A percentile compares a stretch with the other conserved stretches of the same genome.
These are phyloP conservation scores for Leccinum obscurum DNA, from an alignment of 768 basidiomycete species.

Conservation along the genomic window DNA sequence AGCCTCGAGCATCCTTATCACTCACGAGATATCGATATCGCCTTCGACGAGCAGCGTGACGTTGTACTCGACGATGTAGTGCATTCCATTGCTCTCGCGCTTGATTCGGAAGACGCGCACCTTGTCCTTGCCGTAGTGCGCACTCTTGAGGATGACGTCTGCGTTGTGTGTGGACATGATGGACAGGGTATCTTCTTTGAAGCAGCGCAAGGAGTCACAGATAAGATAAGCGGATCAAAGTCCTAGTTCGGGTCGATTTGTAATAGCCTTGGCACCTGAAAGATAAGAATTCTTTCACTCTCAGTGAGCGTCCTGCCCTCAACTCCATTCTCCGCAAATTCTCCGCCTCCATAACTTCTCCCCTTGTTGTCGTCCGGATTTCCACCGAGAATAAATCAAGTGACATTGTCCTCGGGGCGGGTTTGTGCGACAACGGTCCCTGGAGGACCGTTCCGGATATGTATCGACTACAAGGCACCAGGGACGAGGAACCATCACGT, in stretches of 20 bases:
- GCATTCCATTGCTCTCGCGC: constrained; percentile 55
- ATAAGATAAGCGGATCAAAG: neutral
- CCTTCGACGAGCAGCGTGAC: constrained; percentile 83
- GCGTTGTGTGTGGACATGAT: constrained; percentile 30
- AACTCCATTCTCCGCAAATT: neutral
- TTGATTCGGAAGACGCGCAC: constrained; percentile 87
- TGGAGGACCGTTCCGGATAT: neutral
- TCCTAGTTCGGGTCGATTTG: neutral
- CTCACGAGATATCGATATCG: constrained; percentile 70
- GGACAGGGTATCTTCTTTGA: neutral
- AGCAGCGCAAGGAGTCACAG: neutral
- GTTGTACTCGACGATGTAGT: constrained; percentile 83
- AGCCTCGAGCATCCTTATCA: neutral
- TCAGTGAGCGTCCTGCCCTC: neutral
- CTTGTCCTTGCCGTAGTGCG: constrained; percentile 87
- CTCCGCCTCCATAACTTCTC: neutral
- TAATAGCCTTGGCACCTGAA: neutral
- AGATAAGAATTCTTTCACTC: too few species aligned
- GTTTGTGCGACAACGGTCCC: neutral
- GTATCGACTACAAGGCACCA: neutral
- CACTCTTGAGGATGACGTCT: constrained; percentile 39
- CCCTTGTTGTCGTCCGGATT: neutral
- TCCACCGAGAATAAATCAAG: neutral
- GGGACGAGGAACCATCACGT: neutral
- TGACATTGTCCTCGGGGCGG: neutral